These are phyloP conservation scores for Lophiotrema nucula DNA, from an alignment of 495 filamentous ascomycete species.

Conservation along the genomic window DNA sequence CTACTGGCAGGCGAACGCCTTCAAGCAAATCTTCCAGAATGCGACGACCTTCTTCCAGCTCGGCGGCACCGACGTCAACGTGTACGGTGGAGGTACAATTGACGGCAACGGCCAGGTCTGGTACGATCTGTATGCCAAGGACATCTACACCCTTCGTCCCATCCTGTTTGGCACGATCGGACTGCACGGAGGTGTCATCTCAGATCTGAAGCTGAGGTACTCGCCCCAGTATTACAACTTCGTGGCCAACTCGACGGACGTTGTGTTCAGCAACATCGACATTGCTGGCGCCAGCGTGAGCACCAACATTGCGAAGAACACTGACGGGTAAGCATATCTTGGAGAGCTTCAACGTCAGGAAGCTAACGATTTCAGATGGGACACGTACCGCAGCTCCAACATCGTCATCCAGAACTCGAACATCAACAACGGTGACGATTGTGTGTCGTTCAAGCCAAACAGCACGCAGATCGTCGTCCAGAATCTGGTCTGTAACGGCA, in stretches of 20 bases:
- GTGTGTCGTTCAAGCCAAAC: constrained; percentile 78
- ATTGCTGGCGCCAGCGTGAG: constrained; percentile 57
- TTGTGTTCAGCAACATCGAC: constrained; percentile 65
- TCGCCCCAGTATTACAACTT: constrained; percentile 69
- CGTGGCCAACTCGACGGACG: constrained; percentile 64
- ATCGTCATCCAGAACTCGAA: constrained; percentile 67
- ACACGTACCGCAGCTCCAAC: constrained; percentile 61
- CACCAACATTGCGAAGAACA: constrained; percentile 58
- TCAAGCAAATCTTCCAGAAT: constrained; percentile 63
- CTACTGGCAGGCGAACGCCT: constrained; percentile 65
- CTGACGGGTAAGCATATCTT: constrained; percentile 50
- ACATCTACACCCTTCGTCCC: constrained; percentile 54
- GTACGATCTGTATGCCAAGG: constrained; percentile 52
- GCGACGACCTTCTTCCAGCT: constrained; percentile 68
- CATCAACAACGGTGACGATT: constrained; percentile 71
- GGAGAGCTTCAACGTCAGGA: background rate
- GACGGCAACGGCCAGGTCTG: constrained; percentile 69
- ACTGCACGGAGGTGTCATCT: constrained; percentile 59
- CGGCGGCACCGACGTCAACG: constrained; percentile 65
- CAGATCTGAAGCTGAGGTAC: constrained; percentile 60
- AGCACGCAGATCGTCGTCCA: constrained; percentile 71
- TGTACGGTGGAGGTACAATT: constrained; percentile 63
- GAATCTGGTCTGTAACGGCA: constrained; percentile 68
- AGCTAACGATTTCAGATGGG: constrained; percentile 35
- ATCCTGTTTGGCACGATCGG: constrained; percentile 64